A percentile compares a stretch with the other conserved stretches of the same genome.
Conservation (phyloP, 305 asterid species). For the Solanum aculeatissimum region DNA sequence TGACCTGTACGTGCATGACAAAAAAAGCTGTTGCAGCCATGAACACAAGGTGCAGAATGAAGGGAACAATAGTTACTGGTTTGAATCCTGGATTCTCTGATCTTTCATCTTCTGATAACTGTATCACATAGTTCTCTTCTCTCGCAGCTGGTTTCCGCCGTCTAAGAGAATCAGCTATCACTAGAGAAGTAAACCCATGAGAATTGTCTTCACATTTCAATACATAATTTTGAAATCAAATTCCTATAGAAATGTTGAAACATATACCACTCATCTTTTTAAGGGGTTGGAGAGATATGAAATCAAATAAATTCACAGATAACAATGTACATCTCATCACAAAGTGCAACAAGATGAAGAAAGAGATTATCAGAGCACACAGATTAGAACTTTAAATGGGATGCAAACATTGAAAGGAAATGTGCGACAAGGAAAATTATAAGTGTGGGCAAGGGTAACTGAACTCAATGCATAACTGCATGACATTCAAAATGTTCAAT, state of each 20-base stretch:
- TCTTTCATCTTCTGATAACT: conserved; percentile 21
- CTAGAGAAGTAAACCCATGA: not conserved
- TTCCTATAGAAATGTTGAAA: not conserved
- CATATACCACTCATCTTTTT: not conserved
- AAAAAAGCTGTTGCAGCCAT: conserved; percentile 81
- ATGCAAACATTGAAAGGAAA: not conserved
- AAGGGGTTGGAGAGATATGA: not conserved
- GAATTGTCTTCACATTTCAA: not conserved
- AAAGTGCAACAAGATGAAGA: not conserved
- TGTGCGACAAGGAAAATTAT: not conserved
- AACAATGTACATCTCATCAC: not conserved
- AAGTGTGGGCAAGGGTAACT: not conserved
- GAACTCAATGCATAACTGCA: not conserved
- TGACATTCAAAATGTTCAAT: not conserved
- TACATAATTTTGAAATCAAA: not conserved
- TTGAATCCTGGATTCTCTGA: conserved; percentile 13
- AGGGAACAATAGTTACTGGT: conserved; percentile 60
- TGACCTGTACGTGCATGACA: conserved; percentile 95
- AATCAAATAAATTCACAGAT: not conserved
- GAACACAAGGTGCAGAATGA: conserved; percentile 68
- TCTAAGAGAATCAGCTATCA: not conserved
- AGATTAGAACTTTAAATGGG: not conserved
- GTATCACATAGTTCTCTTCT: conserved; percentile 2
- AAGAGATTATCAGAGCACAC: not conserved
- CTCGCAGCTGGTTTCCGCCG: conserved; percentile 6